These are phyloP conservation scores for Coniochaeta sp. DNA, from an alignment of 2,329 filamentous ascomycete genomes.

Conservation along the genomic window DNA sequence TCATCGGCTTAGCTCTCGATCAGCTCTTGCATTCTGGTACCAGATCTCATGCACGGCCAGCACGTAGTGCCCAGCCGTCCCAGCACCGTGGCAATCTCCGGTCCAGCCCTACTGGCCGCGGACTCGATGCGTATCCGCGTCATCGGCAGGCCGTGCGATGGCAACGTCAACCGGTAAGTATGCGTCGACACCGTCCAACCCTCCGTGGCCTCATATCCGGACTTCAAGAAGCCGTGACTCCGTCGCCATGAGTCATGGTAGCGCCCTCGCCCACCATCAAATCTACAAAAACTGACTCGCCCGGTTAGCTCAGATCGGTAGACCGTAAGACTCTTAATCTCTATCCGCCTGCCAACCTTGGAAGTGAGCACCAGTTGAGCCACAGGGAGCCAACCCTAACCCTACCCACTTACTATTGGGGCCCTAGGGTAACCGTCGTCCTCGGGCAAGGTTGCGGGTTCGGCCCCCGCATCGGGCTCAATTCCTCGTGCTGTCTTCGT, in stretches of 20 bases:
- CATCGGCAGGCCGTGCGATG: constrained; percentile 34
- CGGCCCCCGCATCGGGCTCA: constrained; percentile 42
- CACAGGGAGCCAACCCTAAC: too few relatives aligned
- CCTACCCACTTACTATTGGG: too few relatives aligned
- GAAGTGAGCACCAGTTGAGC: too few relatives aligned
- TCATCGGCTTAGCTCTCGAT: too few relatives aligned
- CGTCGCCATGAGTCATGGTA: too few relatives aligned
- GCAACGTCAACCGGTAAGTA: constrained; percentile 28
- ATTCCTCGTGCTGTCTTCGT: constrained; percentile 29
- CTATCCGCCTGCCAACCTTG: too few relatives aligned
- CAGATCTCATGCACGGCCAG: constrained; percentile 27
- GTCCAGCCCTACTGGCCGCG: constrained; percentile 15
- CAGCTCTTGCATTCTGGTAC: constrained; percentile 18
- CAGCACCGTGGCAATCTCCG: constrained; percentile 23
- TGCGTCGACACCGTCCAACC: constrained; percentile 33
- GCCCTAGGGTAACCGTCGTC: too few relatives aligned
- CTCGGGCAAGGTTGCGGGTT: constrained; percentile 23
- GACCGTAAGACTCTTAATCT: too few relatives aligned
- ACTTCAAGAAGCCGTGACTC: background rate
- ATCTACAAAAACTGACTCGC: too few relatives aligned
- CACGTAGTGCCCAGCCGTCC: constrained; percentile 21
- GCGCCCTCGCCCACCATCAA: too few relatives aligned
- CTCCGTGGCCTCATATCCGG: background rate
- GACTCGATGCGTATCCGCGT: constrained; percentile 22
- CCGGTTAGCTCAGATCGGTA: too few relatives aligned